Evolutionary conservation across 2,329 filamentous ascomycete genomes (phyloP).

Genomic region (Aureobasidium pullulans): DNA sequence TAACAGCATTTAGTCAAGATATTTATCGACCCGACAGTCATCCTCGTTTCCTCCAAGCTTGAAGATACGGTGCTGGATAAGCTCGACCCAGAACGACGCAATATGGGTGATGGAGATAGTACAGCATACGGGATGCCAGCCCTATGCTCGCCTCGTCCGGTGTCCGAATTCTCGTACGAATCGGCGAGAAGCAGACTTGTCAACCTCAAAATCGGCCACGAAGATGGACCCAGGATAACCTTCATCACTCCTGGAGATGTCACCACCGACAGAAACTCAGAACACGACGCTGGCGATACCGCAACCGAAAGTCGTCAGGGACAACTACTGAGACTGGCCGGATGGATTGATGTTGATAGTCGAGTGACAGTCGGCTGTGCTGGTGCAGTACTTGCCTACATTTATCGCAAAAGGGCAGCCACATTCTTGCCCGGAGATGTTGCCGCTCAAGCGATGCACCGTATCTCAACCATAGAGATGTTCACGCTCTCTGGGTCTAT

Average conservation of each 20-base stretch:
- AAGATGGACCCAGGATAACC: slow-evolving; percentile 41
- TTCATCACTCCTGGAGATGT: slow-evolving; percentile 57
- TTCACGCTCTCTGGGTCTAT: slow-evolving; percentile 61
- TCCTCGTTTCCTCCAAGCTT: slow-evolving; percentile 50
- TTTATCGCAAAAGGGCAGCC: slow-evolving; percentile 60
- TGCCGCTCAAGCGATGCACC: slow-evolving; percentile 48
- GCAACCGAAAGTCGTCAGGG: slow-evolving; percentile 41
- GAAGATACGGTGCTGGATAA: slow-evolving; percentile 41
- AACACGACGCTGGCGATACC: slow-evolving; percentile 37
- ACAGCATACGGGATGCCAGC: slow-evolving; percentile 10
- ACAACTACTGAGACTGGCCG: slow-evolving; percentile 59
- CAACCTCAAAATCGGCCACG: slow-evolving; percentile 47
- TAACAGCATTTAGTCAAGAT: slow-evolving; percentile 43
- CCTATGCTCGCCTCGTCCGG: slow-evolving; percentile 2
- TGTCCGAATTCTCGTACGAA: slow-evolving; percentile 60
- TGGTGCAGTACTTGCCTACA: slow-evolving; percentile 74
- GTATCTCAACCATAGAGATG: slow-evolving; percentile 61
- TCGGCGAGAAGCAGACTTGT: slow-evolving; percentile 59
- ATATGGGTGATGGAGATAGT: slow-evolving; percentile 28
- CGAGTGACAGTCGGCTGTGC: slow-evolving; percentile 70
- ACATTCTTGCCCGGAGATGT: slow-evolving; percentile 56
- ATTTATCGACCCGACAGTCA: slow-evolving; percentile 54
- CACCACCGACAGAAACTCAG: slow-evolving; percentile 26
- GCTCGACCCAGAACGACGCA: slow-evolving; percentile 36
- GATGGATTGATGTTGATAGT: slow-evolving; percentile 68